Percentiles rank a stretch among this genome's conserved stretches.
Evolutionary conservation across 1,139 yeast species (phyloP).

Genomic region (Eremothecium sinecaudum): DNA sequence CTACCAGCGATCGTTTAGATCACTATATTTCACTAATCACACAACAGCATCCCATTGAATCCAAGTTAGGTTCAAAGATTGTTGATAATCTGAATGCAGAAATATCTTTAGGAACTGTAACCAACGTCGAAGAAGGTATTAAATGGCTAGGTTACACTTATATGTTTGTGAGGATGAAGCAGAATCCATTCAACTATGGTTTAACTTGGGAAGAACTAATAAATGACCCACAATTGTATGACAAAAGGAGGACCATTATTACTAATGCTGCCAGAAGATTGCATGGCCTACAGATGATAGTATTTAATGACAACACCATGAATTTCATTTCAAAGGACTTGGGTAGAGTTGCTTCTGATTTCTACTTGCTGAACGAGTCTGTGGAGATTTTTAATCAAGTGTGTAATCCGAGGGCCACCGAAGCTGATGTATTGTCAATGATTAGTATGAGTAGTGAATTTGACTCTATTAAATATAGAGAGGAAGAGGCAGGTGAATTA

Average conservation of each 20-base stretch:
- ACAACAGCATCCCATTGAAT: constrained; percentile 95
- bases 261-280: constrained; percentile 71
- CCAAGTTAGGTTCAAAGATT: constrained; percentile 63
- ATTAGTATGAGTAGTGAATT: constrained; percentile 91
- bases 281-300: constrained; percentile 83
- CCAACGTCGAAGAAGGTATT: constrained; percentile 88
- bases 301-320: constrained; percentile 77
- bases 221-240: constrained; percentile 73
- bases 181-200: constrained; percentile 91
- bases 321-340: constrained; percentile 77
- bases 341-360: constrained; percentile 92
- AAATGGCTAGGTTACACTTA: constrained; percentile 97
- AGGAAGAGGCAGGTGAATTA: constrained; percentile 76
- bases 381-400: constrained; percentile 83
- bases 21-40: constrained; percentile 81
- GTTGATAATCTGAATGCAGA: constrained; percentile 95
- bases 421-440: constrained; percentile 84
- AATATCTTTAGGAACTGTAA: constrained; percentile 88
- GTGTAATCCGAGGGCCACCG: constrained; percentile 78
- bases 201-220: constrained; percentile 77
- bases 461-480: constrained; percentile 79
- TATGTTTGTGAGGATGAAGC: constrained; percentile 86
- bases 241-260: constrained; percentile 66
- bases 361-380: constrained; percentile 73
- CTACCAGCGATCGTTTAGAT: constrained; percentile 71